Base-by-base conservation (phyloP, 129 eudicot genomes). In the Glebionis coronaria region DNA sequence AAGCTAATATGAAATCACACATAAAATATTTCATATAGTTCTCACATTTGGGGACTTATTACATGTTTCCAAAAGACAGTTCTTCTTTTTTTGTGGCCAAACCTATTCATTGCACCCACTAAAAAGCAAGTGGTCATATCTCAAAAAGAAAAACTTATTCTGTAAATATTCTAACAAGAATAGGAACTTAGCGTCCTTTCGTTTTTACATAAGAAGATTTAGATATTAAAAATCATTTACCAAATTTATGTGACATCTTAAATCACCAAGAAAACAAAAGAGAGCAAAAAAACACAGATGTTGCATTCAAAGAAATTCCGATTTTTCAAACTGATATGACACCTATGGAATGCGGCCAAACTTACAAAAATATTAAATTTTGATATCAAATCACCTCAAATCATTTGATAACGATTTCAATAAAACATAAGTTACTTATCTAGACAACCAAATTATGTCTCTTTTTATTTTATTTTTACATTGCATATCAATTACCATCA, bases 371-470 rank as follows among this genome's bases (percentile, higher is more conserved):
- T 6, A 20, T 53, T 16, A 42, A 40, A 3, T 44, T 16, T 20
- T 42, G 52, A 35, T 35, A 35, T 35, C 42, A 27, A 65, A 65
- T 46, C 25, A 65, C 4, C 27, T 38, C 8, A 68, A 51, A 68
- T 54, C 16, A 54, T 53, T 35, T 68, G 12, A 40, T 51, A 67
- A 7, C 10, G 52, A 62, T 35, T 14, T 63, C 9, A 56, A 21
- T 18, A 55, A 8, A 63, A 12, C 16, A 8, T 42, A 65, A 35
- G 1, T 35, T 35, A 9, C 9, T 35, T 7, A 35, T 35, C 10
- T 35, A 6, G 42, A 35, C 42, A 6, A 35, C 42, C 40, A 35
- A 6, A 35, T 35, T 10, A 35, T 35, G 42, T 35, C 10, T 23
- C 25, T 23, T 23, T 23, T n/a, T n/a, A n/a, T n/a, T n/a, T n/a